Evolutionary conservation across 805 yeast species (phyloP).

Genomic region (Nakazawaea sp.): DNA sequence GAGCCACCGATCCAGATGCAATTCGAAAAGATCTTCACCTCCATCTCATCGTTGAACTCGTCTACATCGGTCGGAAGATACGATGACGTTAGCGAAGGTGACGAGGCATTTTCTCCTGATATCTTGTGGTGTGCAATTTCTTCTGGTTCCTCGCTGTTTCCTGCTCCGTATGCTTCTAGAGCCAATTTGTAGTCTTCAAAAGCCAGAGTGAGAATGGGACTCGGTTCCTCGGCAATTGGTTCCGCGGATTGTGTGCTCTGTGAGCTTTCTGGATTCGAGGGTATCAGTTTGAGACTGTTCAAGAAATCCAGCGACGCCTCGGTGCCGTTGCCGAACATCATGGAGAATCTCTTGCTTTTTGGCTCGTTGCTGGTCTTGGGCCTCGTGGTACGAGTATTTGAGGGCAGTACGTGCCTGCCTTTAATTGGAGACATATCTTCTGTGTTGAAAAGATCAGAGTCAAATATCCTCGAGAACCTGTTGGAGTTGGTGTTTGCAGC

Average conservation of each 20-base stretch:
- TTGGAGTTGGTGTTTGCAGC: neutral
- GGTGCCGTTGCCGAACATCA: slow-evolving; percentile 1
- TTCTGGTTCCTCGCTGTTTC: neutral
- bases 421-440: neutral
- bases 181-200: slow-evolving; percentile 10
- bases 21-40: slow-evolving; percentile 7
- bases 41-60: neutral
- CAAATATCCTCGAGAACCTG: slow-evolving; percentile 6
- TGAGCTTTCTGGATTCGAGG: neutral
- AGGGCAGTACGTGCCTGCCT: neutral
- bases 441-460: slow-evolving; percentile 1
- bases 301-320: slow-evolving; percentile 3
- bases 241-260: neutral
- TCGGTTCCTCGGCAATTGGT: neutral
- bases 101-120: neutral
- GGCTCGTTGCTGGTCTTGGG: neutral
- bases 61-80: neutral
- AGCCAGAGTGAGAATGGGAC: slow-evolving; percentile 1
- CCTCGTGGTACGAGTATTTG: neutral
- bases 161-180: slow-evolving; percentile 3
- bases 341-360: slow-evolving; percentile 2
- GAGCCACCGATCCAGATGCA: slow-evolving; percentile 9
- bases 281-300: slow-evolving; percentile 1
- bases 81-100: neutral
- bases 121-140: neutral